Percentiles rank a stretch among this genome's conserved stretches.
Conservation (phyloP, 495 filamentous ascomycete species). For the Penicillium macrosclerotiorum region DNA sequence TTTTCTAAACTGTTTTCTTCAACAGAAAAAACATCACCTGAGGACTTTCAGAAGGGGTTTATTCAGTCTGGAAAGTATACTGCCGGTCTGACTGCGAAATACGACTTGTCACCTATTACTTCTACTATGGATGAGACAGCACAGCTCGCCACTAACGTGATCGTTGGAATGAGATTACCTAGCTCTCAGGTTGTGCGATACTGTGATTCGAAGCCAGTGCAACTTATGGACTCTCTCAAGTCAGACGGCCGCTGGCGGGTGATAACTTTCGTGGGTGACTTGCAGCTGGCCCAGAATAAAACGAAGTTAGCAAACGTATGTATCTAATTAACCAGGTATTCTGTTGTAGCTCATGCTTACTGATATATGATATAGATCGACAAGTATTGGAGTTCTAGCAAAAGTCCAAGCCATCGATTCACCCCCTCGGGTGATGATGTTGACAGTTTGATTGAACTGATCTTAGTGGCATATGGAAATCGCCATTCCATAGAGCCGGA, state of each 20-base stretch:
- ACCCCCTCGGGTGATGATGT: conserved; percentile 44
- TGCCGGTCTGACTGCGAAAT: conserved; percentile 60
- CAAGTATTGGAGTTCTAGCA: conserved; percentile 30
- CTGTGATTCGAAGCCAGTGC: conserved; percentile 57
- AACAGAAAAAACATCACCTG: conserved; percentile 30
- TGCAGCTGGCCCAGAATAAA: conserved; percentile 36
- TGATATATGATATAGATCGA: conserved; percentile 31
- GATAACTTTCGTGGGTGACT: conserved; percentile 54
- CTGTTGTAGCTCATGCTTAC: too few species aligned
- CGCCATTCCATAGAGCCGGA: conserved; percentile 54
- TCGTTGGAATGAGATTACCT: conserved; percentile 56
- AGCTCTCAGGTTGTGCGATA: conserved; percentile 59
- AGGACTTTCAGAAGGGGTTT: conserved; percentile 57
- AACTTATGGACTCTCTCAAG: conserved; percentile 45
- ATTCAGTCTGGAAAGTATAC: conserved; percentile 61
- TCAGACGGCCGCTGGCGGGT: conserved; percentile 64
- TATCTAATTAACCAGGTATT: background rate
- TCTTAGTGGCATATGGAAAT: conserved; percentile 54
- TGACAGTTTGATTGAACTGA: conserved; percentile 60
- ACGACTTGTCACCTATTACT: conserved; percentile 52
- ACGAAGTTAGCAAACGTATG: conserved; percentile 41
- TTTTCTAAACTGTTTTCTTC: conserved; percentile 63
- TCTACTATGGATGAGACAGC: conserved; percentile 23
- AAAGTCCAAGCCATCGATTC: conserved; percentile 40
- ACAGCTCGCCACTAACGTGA: conserved; percentile 42